Percentiles rank a stretch among this genome's conserved stretches.
phyloP scores from a whole-genome alignment of 148 eudicot species.

The Spergularia bocconei region DNA sequence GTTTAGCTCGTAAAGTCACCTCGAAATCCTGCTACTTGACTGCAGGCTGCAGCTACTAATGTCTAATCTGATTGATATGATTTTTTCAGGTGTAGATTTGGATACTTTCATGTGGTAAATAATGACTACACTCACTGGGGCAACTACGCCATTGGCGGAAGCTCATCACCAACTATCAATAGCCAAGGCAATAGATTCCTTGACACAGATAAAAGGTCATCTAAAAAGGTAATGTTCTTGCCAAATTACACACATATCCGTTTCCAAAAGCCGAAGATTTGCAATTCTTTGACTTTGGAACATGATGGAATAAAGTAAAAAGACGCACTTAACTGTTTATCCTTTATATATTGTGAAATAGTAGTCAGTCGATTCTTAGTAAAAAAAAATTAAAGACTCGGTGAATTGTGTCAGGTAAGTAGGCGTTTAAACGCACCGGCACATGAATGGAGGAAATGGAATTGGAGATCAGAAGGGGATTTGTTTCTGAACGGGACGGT shows the following conservation, averaged over 20 bases:
- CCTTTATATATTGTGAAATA: too few species aligned
- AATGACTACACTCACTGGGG: constrained; percentile 58
- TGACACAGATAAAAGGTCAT: constrained; percentile 25
- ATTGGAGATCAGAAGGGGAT: constrained; percentile 67
- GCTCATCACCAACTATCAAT: constrained; percentile 54
- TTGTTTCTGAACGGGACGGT: constrained; percentile 50
- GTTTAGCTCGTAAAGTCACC: neutral
- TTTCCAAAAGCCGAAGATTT: too few species aligned
- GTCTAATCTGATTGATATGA: neutral
- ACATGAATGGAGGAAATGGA: constrained; percentile 53
- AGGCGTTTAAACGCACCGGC: constrained; percentile 42
- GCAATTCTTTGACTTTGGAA: too few species aligned
- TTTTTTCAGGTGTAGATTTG: constrained; percentile 46
- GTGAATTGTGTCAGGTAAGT: constrained; percentile 36
- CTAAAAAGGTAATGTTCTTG: constrained; percentile 19
- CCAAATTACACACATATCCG: too few species aligned
- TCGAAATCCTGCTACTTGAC: neutral
- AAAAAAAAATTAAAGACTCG: neutral
- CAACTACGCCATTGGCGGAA: constrained; percentile 68
- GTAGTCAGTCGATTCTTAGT: neutral
- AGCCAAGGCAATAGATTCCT: constrained; percentile 64
- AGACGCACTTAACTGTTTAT: too few species aligned
- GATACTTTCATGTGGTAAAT: constrained; percentile 59
- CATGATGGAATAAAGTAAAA: too few species aligned
- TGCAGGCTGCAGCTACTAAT: neutral